phyloP scores from a whole-genome alignment of 2,329 filamentous ascomycete species.

The Aspergillus sp. region DNA sequence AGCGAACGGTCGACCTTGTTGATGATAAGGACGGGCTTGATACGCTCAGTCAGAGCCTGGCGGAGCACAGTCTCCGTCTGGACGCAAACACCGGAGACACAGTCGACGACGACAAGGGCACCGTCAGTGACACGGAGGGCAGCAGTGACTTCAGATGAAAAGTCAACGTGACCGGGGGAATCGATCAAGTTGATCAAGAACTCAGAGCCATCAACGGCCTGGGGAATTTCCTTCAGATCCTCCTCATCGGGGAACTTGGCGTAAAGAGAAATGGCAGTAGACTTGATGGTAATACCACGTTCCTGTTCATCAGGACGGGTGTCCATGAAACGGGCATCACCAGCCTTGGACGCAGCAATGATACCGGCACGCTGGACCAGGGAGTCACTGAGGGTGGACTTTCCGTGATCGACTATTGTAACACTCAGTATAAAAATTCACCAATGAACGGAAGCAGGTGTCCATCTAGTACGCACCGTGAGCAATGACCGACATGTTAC shows the following conservation, averaged over 20 bases:
- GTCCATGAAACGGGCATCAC: slow-evolving; percentile 93
- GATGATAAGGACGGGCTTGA: slow-evolving; percentile 99
- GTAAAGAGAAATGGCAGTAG: slow-evolving; percentile 98
- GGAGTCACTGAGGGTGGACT: slow-evolving; percentile 99
- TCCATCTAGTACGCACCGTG: slow-evolving; percentile 62
- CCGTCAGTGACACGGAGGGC: slow-evolving; percentile 99
- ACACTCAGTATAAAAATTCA: neutral
- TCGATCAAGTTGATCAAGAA: slow-evolving; percentile 99
- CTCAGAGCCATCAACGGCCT: slow-evolving; percentile 84
- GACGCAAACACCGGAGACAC: slow-evolving; percentile 99
- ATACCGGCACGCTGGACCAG: slow-evolving; percentile 99
- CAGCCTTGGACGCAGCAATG: slow-evolving; percentile 96
- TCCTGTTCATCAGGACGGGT: slow-evolving; percentile 98
- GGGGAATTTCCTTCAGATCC: slow-evolving; percentile 91
- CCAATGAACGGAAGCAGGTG: neutral
- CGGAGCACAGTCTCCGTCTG: slow-evolving; percentile 99
- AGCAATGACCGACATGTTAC: slow-evolving; percentile 99
- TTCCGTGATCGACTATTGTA: slow-evolving; percentile 87
- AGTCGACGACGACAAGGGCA: slow-evolving; percentile 99
- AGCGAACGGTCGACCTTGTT: slow-evolving; percentile 99
- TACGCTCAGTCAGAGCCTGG: slow-evolving; percentile 98
- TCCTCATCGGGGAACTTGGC: slow-evolving; percentile 76
- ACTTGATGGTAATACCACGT: slow-evolving; percentile 99
- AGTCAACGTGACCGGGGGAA: slow-evolving; percentile 99
- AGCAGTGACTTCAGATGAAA: slow-evolving; percentile 99